Conservation (phyloP, 352 stramenopile species). For the Pythium aristosporum region DNA sequence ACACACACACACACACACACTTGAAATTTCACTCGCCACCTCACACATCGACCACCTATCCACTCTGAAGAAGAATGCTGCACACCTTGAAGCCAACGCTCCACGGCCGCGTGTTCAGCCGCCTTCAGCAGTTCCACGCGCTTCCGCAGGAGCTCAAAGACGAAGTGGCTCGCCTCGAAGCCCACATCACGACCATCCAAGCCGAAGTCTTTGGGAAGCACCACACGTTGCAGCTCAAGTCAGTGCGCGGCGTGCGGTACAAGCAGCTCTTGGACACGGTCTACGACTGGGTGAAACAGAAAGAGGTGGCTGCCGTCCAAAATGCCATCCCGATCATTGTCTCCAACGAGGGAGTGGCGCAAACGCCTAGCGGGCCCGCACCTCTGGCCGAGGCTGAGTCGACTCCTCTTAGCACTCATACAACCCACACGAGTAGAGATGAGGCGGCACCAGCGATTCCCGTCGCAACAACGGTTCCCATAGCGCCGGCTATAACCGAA, state of each 20-base stretch:
- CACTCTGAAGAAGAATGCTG: too few relatives aligned
- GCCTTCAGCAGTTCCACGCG: slow-evolving; percentile 18
- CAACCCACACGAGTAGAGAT: background rate
- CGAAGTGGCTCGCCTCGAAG: slow-evolving; percentile 22
- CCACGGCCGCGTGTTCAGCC: slow-evolving; percentile 24
- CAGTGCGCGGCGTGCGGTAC: slow-evolving; percentile 40
- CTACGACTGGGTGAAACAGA: slow-evolving; percentile 35
- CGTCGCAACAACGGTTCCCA: background rate
- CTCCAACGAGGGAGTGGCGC: too few relatives aligned
- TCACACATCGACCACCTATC: too few relatives aligned
- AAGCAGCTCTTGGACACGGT: slow-evolving; percentile 49
- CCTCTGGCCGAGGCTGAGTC: background rate
- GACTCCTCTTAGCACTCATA: background rate
- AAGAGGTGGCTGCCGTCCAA: background rate
- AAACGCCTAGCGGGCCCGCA: too few relatives aligned
- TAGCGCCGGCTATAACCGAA: background rate
- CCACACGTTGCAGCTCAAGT: slow-evolving; percentile 37
- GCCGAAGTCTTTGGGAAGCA: slow-evolving; percentile 22
- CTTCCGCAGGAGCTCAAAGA: slow-evolving; percentile 12
- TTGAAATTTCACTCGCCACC: too few relatives aligned
- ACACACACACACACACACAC: background rate
- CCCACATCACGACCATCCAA: slow-evolving; percentile 42
- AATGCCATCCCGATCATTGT: too few relatives aligned
- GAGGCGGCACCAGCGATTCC: background rate
- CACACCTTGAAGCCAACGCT: background rate